phyloP scores from a whole-genome alignment of 345 rosid genomes.

The Garcia nutans region DNA sequence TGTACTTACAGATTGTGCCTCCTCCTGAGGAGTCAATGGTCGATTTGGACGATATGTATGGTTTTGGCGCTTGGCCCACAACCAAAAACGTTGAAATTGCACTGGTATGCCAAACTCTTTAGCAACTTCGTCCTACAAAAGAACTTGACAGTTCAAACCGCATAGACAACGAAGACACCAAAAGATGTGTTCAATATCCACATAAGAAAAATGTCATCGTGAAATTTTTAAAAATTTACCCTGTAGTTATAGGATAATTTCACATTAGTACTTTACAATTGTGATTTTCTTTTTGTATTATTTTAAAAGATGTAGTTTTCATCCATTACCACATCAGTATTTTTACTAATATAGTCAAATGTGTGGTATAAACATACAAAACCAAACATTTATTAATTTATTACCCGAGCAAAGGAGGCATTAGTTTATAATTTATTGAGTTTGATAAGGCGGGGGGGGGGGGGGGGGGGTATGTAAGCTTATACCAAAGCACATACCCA shows the following conservation, averaged over 20 bases:
- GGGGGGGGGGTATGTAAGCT: not conserved
- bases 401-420: not conserved
- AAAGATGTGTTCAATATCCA: not conserved
- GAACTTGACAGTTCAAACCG: not conserved
- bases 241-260: not conserved
- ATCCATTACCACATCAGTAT: not conserved
- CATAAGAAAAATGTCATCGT: too few relatives aligned
- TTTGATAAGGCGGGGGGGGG: not conserved
- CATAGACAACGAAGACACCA: not conserved
- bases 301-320: not conserved
- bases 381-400: not conserved
- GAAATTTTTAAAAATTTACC: not conserved
- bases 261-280: not conserved
- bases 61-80: constrained; percentile 95
- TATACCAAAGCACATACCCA: not conserved
- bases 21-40: constrained; percentile 74
- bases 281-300: not conserved
- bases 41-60: constrained; percentile 91
- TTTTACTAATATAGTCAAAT: too few relatives aligned
- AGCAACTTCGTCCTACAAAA: constrained; percentile 82
- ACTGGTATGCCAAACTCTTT: constrained; percentile 83
- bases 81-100: constrained; percentile 88
- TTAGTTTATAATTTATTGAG: not conserved
- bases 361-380: too few relatives aligned
- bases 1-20: constrained; percentile 64